A percentile compares a stretch with the other conserved stretches of the same genome.
Evolutionary conservation across 2,329 filamentous ascomycete genomes (phyloP).

Genomic region (Aphanocladium album): DNA sequence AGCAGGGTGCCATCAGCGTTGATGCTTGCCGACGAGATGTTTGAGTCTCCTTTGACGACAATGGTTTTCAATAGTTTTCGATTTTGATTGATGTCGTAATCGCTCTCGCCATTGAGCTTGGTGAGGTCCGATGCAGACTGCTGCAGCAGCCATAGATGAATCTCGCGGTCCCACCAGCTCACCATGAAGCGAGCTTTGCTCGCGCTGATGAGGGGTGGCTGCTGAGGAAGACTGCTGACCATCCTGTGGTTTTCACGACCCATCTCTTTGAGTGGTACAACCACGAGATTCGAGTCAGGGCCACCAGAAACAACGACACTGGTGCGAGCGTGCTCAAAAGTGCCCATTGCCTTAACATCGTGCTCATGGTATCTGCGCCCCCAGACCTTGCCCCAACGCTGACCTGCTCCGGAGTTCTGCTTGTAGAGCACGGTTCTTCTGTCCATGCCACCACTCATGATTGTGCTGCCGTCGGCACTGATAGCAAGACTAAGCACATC

Average conservation of each 20-base stretch:
- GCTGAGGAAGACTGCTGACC: slow-evolving; percentile 79
- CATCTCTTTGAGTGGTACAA: slow-evolving; percentile 69
- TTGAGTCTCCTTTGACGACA: slow-evolving; percentile 68
- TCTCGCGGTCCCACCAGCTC: slow-evolving; percentile 87
- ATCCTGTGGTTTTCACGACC: slow-evolving; percentile 77
- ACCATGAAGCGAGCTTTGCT: slow-evolving; percentile 69
- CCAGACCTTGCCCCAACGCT: slow-evolving; percentile 79
- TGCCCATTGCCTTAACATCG: slow-evolving; percentile 91
- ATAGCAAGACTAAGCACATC: slow-evolving; percentile 86
- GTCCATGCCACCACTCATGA: slow-evolving; percentile 90
- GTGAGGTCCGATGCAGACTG: slow-evolving; percentile 43
- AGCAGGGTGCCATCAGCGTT: slow-evolving; percentile 68
- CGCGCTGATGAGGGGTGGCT: slow-evolving; percentile 67
- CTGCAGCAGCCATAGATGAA: slow-evolving; percentile 70
- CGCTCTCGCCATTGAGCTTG: slow-evolving; percentile 33
- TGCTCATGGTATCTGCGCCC: slow-evolving; percentile 85
- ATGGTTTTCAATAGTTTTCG: slow-evolving; percentile 66
- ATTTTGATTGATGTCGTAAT: slow-evolving; percentile 43
- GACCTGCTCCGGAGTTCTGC: slow-evolving; percentile 52
- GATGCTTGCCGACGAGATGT: slow-evolving; percentile 70
- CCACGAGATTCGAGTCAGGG: slow-evolving; percentile 76
- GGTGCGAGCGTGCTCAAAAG: slow-evolving; percentile 76
- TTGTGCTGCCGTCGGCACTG: slow-evolving; percentile 71
- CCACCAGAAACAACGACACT: slow-evolving; percentile 91
- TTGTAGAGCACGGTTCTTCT: slow-evolving; percentile 80